Conservation (phyloP, 2,329 filamentous ascomycete genomes). For the Cordyceps cateniannulata region DNA sequence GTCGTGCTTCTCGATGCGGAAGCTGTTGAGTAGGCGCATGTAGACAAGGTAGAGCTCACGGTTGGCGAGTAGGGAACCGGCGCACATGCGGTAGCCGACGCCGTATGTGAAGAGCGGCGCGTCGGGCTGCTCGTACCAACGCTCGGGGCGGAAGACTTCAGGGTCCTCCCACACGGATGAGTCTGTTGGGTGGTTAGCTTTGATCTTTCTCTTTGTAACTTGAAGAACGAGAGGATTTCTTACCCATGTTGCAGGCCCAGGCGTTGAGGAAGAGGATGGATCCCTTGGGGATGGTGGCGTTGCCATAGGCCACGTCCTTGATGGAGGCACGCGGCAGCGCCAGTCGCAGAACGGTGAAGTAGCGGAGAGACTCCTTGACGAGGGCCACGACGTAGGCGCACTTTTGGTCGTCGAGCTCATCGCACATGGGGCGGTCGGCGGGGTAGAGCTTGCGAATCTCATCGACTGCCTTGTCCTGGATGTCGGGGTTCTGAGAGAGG, state of each 20-base stretch:
- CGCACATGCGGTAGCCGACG: conserved; percentile 58
- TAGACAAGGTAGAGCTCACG: conserved; percentile 60
- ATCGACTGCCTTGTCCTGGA: conserved; percentile 52
- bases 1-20: conserved; percentile 49
- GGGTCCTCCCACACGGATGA: conserved; percentile 52
- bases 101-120: conserved; percentile 57
- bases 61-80: conserved; percentile 55
- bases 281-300: conserved; percentile 51
- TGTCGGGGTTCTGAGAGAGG: conserved; percentile 51
- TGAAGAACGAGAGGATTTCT: conserved; percentile 16
- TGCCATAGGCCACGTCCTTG: conserved; percentile 52
- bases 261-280: conserved; percentile 61
- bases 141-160: conserved; percentile 48
- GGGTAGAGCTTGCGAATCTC: conserved; percentile 51
- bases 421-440: conserved; percentile 49
- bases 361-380: conserved; percentile 55
- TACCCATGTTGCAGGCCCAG: conserved; percentile 64
- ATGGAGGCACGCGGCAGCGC: conserved; percentile 56
- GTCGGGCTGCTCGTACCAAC: conserved; percentile 57
- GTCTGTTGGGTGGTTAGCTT: conserved; percentile 27
- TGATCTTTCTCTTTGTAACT: neutral
- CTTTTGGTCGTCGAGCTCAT: conserved; percentile 55
- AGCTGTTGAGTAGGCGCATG: conserved; percentile 54
- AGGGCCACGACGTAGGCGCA: conserved; percentile 58
- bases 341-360: conserved; percentile 57